A percentile compares a stretch with the other conserved stretches of the same genome.
Evolutionary conservation across 768 basidiomycete genomes (phyloP).

Genomic region (Kondoa subrosea): DNA sequence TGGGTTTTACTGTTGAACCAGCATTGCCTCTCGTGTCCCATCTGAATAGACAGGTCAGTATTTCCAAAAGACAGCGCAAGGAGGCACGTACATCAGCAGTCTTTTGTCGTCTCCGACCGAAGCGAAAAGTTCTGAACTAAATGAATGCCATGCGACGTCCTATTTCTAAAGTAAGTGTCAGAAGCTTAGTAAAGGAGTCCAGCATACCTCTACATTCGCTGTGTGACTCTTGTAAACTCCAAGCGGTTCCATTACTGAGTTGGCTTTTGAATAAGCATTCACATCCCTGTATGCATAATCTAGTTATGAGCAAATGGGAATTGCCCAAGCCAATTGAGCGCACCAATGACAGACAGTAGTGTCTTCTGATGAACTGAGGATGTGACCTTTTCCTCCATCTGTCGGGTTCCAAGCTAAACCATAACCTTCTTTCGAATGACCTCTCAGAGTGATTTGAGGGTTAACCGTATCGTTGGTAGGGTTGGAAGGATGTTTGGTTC

Average conservation of each 20-base stretch:
- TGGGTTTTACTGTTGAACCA: conserved; percentile 40
- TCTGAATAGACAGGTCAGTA: conserved; percentile 35
- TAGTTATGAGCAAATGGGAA: background rate
- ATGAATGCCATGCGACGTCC: conserved; percentile 94
- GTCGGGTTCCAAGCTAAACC: conserved; percentile 82
- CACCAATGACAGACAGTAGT: conserved; percentile 90
- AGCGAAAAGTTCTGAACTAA: conserved; percentile 64
- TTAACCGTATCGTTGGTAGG: conserved; percentile 64
- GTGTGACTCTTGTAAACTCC: conserved; percentile 72
- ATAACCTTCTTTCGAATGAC: conserved; percentile 90
- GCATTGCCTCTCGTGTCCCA: conserved; percentile 68
- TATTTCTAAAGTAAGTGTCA: too few relatives aligned
- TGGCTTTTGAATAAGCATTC: conserved; percentile 64
- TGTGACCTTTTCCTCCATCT: conserved; percentile 49
- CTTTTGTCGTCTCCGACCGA: conserved; percentile 93
- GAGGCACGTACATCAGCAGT: conserved; percentile 61
- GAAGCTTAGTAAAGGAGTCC: too few relatives aligned
- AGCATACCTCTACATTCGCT: conserved; percentile 66
- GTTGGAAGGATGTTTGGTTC: conserved; percentile 89
- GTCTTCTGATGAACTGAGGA: conserved; percentile 86
- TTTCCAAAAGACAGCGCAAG: background rate
- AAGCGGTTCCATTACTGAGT: conserved; percentile 64
- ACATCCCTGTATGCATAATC: conserved; percentile 51
- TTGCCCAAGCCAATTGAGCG: conserved; percentile 24
- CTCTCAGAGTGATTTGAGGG: conserved; percentile 77